Conservation (phyloP, 2,329 filamentous ascomycete species). For the Botrytis fabae region DNA sequence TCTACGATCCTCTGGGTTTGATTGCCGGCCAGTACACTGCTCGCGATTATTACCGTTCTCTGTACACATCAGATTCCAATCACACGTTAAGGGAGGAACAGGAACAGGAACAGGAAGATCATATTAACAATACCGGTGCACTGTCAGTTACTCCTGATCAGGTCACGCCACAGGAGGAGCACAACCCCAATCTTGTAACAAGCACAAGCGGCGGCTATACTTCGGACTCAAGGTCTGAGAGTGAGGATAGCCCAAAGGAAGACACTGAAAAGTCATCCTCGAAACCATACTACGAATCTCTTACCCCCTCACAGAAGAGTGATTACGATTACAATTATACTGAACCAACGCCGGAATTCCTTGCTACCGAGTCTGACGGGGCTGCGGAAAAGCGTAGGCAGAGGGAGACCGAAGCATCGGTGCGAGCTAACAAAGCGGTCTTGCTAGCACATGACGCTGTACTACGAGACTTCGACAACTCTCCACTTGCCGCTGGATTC, state of each 20-base stretch:
- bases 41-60: neutral
- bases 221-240: neutral
- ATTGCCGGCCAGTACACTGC: neutral
- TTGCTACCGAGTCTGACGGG: neutral
- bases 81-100: neutral
- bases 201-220: constrained; percentile 7
- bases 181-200: neutral
- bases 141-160: neutral
- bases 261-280: neutral
- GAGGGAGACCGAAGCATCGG: neutral
- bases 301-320: neutral
- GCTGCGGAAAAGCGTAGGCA: neutral
- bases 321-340: neutral
- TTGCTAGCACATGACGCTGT: neutral
- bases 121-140: neutral
- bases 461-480: neutral
- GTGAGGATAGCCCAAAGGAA: neutral
- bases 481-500: neutral
- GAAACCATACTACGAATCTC: neutral
- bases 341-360: neutral
- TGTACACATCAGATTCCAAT: neutral
- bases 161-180: neutral
- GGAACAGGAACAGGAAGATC: neutral
- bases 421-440: constrained; percentile 1
- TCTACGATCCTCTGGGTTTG: neutral